Evolutionary conservation across 1,284 basidiomycete species (phyloP).

Genomic region (Polyporus tsugae): DNA sequence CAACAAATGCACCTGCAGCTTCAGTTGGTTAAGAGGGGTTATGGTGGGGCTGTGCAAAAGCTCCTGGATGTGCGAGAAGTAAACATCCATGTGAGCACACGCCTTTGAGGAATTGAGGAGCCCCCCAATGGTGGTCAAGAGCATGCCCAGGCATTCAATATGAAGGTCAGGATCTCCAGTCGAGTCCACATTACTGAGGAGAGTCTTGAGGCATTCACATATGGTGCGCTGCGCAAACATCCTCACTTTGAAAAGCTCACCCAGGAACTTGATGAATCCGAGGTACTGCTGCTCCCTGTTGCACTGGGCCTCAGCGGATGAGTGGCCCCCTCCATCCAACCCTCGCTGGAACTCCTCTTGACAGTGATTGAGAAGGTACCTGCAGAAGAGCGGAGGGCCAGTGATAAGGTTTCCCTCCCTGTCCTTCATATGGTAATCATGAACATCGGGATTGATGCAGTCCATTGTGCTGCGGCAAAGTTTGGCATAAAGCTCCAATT

Average conservation of each 20-base stretch:
- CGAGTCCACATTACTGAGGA: conserved; percentile 90
- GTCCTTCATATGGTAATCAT: conserved; percentile 84
- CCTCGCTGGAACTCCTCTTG: conserved; percentile 49
- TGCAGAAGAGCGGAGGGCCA: conserved; percentile 89
- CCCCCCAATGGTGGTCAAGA: conserved; percentile 88
- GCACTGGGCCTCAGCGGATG: conserved; percentile 77
- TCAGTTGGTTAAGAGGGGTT: conserved; percentile 89
- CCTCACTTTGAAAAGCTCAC: conserved; percentile 96
- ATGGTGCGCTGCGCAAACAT: conserved; percentile 60
- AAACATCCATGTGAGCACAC: conserved; percentile 87
- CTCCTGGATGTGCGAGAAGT: conserved; percentile 90
- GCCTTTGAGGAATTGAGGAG: conserved; percentile 80
- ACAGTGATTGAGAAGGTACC: conserved; percentile 71
- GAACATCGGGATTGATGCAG: conserved; percentile 81
- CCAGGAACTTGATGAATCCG: conserved; percentile 97
- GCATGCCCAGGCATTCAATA: conserved; percentile 93
- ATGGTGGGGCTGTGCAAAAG: conserved; percentile 78
- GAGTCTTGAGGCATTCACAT: conserved; percentile 94
- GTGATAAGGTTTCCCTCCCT: conserved; percentile 83
- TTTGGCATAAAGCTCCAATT: conserved; percentile 24
- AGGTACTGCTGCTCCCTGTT: conserved; percentile 89
- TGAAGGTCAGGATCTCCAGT: conserved; percentile 89
- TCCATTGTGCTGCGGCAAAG: conserved; percentile 65
- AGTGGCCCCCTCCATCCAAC: conserved; percentile 52
- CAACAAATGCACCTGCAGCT: conserved; percentile 79